Conservation (phyloP, 257 asterid species). For the Primulina eburnea region DNA sequence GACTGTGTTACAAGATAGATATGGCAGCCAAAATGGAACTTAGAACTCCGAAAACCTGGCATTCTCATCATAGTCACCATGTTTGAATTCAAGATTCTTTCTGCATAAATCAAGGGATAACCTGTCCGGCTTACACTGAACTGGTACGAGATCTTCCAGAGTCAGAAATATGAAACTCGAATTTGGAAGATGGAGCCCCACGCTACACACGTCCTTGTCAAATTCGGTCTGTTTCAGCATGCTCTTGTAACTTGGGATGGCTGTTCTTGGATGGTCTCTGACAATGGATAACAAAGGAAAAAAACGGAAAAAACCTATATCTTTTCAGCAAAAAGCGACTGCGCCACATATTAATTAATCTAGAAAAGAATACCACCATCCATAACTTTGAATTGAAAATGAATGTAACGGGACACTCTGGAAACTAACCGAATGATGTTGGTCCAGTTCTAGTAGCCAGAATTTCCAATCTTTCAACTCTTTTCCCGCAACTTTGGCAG, state of each 20-base stretch:
- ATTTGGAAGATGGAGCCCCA: conserved; percentile 59
- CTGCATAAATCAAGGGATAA: not conserved
- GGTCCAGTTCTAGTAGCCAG: conserved; percentile 60
- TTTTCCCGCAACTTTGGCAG: conserved; percentile 60
- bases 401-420: not conserved
- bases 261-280: conserved; percentile 63
- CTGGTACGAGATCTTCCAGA: conserved; percentile 56
- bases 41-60: not conserved
- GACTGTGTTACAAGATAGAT: not conserved
- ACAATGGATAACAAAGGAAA: conserved; percentile 39
- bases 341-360: not conserved
- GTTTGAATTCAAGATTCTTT: conserved; percentile 10
- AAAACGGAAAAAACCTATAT: not conserved
- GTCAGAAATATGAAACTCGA: conserved; percentile 39
- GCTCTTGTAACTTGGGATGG: conserved; percentile 44
- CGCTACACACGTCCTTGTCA: conserved; percentile 34
- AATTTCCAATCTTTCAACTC: conserved; percentile 79
- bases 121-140: conserved; percentile 16
- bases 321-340: not conserved
- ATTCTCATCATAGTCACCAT: not conserved
- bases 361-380: not conserved
- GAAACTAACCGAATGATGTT: conserved; percentile 58
- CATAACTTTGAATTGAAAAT: not conserved
- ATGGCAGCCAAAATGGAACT: not conserved
- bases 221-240: conserved; percentile 44